Base-by-base conservation (phyloP, 768 basidiomycete genomes). In the Mycena epipterygia region DNA sequence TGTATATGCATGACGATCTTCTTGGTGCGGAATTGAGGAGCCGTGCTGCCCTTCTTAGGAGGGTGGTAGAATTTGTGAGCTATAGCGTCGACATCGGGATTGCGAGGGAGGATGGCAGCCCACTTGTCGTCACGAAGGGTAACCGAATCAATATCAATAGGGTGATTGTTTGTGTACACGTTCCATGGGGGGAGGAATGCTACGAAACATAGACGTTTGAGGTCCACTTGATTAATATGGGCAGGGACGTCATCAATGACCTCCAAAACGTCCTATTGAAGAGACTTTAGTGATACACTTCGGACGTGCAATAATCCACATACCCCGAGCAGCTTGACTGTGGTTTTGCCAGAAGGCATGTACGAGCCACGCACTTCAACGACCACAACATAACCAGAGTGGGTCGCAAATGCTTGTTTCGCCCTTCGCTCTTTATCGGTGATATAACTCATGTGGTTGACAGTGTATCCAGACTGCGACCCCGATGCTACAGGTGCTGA, bases 171-270 rank as follows among this genome's bases (percentile, higher is more conserved):
- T 12, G 73, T 76, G 60, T 62, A 76, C 46, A 29, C 42, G 6
- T 67, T 59, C 71, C 70, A 76, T n/a, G 29, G 32, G 0, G 74
- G 74, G 21, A 73, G 44, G 1, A 78, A 13, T 9, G 64, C 59
- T 17, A 70, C 29, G 49, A 72, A 79, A 12, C 70, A 59, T 13
- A 74, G 55, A 2, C 6, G 16, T 42, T 78, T 78, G 16, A 79
- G 68, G 1, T 70, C 73, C 1, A 16, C 25, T 12, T 68, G 70
- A 16, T 77, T 76, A 27, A 80, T 77, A 48, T 78, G 77, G 37
- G 73, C 75, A 1, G 76, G 75, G 46, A 79, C 72, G 49, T 78
- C 61, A 11, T 70, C 61, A 1, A 78, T 68, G 6, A 70, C 73
- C 67, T 77, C 76, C 21, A 76, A 5, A 16, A 77, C 23, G 32